Base-by-base conservation (phyloP, 108 stramenopile genomes). In the Fistulifera solaris region DNA sequence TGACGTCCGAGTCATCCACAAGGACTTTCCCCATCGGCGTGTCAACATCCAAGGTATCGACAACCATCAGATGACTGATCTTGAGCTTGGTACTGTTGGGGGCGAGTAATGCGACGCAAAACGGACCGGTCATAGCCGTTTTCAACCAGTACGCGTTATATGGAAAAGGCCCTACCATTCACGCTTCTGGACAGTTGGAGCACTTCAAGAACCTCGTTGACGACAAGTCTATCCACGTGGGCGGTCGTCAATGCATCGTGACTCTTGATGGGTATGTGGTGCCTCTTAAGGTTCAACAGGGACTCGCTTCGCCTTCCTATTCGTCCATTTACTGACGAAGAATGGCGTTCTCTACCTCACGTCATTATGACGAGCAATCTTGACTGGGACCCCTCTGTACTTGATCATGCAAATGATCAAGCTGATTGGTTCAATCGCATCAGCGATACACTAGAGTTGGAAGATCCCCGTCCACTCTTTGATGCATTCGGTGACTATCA, bases 31-130 rank as follows among this genome's bases (percentile, higher is more conserved):
- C 56, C 8, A 21, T 38, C 35, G 51, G 0, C 1, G 6, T 3
- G 64, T 66, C n/a, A 31, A 56, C 55, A 27, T 71, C 45, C 24
- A 19, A 25, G 70, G 70, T 48, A 48, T 71, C 40, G 59, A 61
- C 42, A 49, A 65, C 19, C 70, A 71, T 55, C 19, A 50, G 42
- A n/a, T 66, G 27, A 38, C 38, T 1, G 1, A 18, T 48, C 13
- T 65, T 0, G 3, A 1, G 2, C 35, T 65, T 31, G 70, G 46
- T 11, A 66, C 64, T 13, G 63, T 40, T 19, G 71, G 55, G 40
- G 71, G n/a, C n/a, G n/a, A n/a, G 55, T 35, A 8, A 8, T 35
- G 6, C 31, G 31, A 35, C 31, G 8, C 31, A 45, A 45, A 3
- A 11, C 23, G 65, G 58, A 0, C 52, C 22, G 5, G 41, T 52